A percentile compares a stretch with the other conserved stretches of the same genome.
These are phyloP conservation scores for Podila epicladia DNA, from an alignment of 192 early-diverging fungal genomes.

Conservation along the genomic window DNA sequence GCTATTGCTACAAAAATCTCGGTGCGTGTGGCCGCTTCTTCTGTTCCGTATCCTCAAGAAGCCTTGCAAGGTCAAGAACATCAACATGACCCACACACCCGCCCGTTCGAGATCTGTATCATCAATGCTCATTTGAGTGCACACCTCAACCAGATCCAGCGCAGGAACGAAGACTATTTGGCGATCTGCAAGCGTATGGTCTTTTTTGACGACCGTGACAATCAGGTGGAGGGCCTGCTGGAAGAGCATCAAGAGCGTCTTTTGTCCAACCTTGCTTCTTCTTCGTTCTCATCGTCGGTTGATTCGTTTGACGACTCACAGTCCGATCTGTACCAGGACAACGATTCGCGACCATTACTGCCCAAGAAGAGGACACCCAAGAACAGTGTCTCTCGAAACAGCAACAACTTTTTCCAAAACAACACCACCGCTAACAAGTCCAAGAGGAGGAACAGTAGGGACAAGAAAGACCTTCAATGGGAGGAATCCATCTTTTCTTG, in stretches of 20 bases:
- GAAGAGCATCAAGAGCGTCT: conserved; percentile 31
- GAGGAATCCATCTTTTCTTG: conserved; percentile 43
- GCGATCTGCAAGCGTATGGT: conserved; percentile 39
- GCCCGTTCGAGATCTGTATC: conserved; percentile 45
- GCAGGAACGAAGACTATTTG: conserved; percentile 46
- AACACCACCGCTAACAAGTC: background rate
- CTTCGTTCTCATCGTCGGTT: background rate
- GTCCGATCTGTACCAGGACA: conserved; percentile 22
- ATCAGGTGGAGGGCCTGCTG: conserved; percentile 31
- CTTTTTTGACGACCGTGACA: conserved; percentile 27
- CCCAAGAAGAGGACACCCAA: conserved; percentile 16
- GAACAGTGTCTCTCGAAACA: background rate
- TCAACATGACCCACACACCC: background rate
- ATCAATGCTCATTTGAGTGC: conserved; percentile 51
- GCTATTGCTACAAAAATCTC: conserved; percentile 43
- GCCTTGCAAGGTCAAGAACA: background rate
- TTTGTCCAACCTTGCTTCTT: conserved; percentile 3
- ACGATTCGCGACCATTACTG: conserved; percentile 28
- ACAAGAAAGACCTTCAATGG: conserved; percentile 12
- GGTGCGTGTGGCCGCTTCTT: conserved; percentile 14
- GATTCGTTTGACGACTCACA: conserved; percentile 17
- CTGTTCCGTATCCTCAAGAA: background rate
- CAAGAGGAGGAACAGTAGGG: background rate
- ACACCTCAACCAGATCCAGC: conserved; percentile 44
- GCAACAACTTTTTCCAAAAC: background rate